These are phyloP conservation scores for Ceratocystis cacaofunesta DNA, from an alignment of 2,329 filamentous ascomycete species.

Conservation along the genomic window DNA sequence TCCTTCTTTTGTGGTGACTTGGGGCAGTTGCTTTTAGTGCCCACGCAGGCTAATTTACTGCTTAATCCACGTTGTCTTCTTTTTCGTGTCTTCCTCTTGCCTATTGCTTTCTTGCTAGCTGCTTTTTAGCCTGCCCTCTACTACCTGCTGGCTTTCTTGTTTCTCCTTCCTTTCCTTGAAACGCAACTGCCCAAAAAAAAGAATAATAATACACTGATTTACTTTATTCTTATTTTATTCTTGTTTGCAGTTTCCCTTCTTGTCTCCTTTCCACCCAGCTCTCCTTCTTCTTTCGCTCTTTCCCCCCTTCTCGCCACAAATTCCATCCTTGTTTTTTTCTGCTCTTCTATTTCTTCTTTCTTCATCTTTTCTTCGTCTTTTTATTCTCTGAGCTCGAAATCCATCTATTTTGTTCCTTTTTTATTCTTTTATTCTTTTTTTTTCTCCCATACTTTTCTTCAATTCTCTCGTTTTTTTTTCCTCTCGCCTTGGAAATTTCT, in stretches of 20 bases:
- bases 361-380: not conserved
- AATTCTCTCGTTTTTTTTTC: conserved; percentile 1
- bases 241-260: conserved; percentile 2
- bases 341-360: not conserved
- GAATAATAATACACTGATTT: not conserved
- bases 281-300: not conserved
- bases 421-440: conserved; percentile 5
- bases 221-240: not conserved
- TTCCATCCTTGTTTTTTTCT: conserved; percentile 5
- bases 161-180: conserved; percentile 2
- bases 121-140: not conserved
- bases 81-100: not conserved
- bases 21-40: not conserved
- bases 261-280: not conserved
- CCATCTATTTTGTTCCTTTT: not conserved
- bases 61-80: not conserved
- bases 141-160: not conserved
- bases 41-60: not conserved
- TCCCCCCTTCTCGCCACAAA: not conserved
- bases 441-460: conserved; percentile 1
- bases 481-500: not conserved
- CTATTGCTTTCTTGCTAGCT: not conserved
- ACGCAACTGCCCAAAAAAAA: not conserved
- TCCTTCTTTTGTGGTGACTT: too few relatives aligned
- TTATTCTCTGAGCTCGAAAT: not conserved